These are phyloP conservation scores for Protea cynaroides DNA, from an alignment of 164 flowering plant species.

Conservation along the genomic window DNA sequence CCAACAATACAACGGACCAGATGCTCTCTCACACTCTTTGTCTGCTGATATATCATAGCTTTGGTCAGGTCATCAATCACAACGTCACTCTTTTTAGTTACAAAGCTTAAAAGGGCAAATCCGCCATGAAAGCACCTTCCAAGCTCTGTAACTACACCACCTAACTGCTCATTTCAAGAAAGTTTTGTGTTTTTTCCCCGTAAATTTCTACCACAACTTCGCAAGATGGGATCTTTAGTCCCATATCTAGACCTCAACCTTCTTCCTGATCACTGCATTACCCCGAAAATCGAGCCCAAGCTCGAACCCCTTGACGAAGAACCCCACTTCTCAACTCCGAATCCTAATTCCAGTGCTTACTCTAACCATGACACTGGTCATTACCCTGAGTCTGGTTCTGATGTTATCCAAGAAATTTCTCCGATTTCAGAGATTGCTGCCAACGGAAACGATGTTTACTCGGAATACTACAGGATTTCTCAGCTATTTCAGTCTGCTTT, in stretches of 20 bases:
- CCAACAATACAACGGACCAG: too few relatives aligned
- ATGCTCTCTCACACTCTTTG: too few relatives aligned
- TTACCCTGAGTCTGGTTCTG: constrained; percentile 2
- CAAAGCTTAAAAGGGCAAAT: too few relatives aligned
- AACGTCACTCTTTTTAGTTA: background rate
- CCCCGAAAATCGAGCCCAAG: constrained; percentile 59
- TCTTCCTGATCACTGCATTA: constrained; percentile 10
- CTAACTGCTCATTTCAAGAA: too few relatives aligned
- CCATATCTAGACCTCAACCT: constrained; percentile 39
- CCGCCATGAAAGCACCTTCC: background rate
- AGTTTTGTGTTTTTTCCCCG: too few relatives aligned
- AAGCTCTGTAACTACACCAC: background rate
- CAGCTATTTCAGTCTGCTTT: constrained; percentile 58
- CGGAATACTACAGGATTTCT: constrained; percentile 53
- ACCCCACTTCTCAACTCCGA: constrained; percentile 9
- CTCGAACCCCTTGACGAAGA: constrained; percentile 15
- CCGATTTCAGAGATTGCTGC: constrained; percentile 1
- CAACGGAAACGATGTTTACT: constrained; percentile 30
- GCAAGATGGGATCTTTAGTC: background rate
- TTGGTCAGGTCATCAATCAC: too few relatives aligned
- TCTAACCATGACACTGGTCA: background rate
- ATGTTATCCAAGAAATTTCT: constrained; percentile 10
- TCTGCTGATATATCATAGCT: too few relatives aligned
- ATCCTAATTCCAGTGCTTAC: background rate
- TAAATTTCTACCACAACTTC: too few relatives aligned